A percentile compares a stretch with the other conserved stretches of the same genome.
phyloP scores from a whole-genome alignment of 257 asterid genomes.

The Petrea volubilis region DNA sequence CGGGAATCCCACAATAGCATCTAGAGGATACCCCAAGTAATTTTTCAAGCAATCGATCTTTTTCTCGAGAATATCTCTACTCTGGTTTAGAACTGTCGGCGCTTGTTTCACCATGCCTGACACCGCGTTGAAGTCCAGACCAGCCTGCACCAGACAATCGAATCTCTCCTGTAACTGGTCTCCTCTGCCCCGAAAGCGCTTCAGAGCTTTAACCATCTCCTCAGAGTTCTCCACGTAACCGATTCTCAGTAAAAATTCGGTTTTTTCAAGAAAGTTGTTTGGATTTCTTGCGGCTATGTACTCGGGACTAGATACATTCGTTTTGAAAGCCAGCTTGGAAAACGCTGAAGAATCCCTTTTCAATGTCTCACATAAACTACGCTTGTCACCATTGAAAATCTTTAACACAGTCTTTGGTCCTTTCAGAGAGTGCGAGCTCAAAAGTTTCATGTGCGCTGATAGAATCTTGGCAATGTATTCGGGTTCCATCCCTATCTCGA shows the following conservation, averaged over 20 bases:
- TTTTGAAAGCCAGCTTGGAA: conserved; percentile 59
- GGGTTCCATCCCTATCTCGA: conserved; percentile 61
- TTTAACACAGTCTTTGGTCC: conserved; percentile 67
- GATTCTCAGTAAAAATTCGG: conserved; percentile 57
- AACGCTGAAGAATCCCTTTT: conserved; percentile 53
- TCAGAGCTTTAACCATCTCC: conserved; percentile 80
- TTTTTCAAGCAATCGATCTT: conserved; percentile 58
- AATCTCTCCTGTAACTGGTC: conserved; percentile 94
- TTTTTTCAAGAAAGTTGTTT: conserved; percentile 50
- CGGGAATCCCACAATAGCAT: conserved; percentile 68
- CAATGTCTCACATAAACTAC: conserved; percentile 47
- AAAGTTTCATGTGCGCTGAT: conserved; percentile 42
- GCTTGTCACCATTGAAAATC: conserved; percentile 51
- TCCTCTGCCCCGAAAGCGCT: conserved; percentile 84
- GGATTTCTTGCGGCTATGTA: conserved; percentile 51
- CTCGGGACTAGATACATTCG: conserved; percentile 32
- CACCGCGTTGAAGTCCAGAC: conserved; percentile 67
- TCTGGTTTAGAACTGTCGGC: conserved; percentile 71
- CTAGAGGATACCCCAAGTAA: conserved; percentile 68
- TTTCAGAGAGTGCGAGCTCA: conserved; percentile 58
- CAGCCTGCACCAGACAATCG: conserved; percentile 73
- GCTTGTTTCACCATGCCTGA: conserved; percentile 70
- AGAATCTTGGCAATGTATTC: conserved; percentile 49
- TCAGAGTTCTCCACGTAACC: conserved; percentile 86
- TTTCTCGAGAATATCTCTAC: conserved; percentile 58